Conservation (phyloP, 1,139 yeast species). For the Blastobotrys persicus region DNA sequence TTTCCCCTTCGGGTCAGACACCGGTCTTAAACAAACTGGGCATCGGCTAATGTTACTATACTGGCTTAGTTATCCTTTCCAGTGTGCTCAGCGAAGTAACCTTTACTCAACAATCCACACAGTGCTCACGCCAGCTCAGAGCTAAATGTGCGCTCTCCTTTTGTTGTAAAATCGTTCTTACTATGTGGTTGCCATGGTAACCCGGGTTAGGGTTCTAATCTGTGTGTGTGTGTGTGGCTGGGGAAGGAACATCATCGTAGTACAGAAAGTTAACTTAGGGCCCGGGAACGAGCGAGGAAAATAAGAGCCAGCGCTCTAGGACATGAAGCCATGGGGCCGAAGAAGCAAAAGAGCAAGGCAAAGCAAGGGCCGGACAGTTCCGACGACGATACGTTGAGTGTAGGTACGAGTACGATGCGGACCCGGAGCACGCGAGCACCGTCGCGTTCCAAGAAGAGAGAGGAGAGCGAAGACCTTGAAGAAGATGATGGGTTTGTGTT, state of each 20-base stretch:
- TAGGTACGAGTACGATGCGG: not conserved
- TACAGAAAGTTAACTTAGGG: not conserved
- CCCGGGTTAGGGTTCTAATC: not conserved
- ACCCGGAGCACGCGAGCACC: not conserved
- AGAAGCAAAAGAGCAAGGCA: constrained; percentile 2
- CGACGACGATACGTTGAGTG: not conserved
- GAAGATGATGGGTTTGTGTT: constrained; percentile 30
- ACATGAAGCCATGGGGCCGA: constrained; percentile 1
- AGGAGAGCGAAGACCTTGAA: constrained; percentile 27
- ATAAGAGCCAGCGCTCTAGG: not conserved
- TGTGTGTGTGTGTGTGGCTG: not conserved
- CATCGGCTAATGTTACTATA: too few relatives aligned
- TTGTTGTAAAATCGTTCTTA: too few relatives aligned
- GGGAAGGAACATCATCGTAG: not conserved
- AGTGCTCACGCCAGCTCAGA: too few relatives aligned
- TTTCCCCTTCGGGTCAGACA: too few relatives aligned
- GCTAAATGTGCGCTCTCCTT: too few relatives aligned
- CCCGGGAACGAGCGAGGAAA: not conserved
- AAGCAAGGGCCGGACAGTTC: not conserved
- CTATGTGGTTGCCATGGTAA: not conserved
- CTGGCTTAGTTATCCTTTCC: too few relatives aligned
- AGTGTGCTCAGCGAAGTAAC: too few relatives aligned
- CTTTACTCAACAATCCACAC: too few relatives aligned
- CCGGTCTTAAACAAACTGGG: too few relatives aligned
- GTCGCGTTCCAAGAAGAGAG: constrained; percentile 8